Base-by-base conservation (phyloP, 495 filamentous ascomycete genomes). In the Evernia prunastri region DNA sequence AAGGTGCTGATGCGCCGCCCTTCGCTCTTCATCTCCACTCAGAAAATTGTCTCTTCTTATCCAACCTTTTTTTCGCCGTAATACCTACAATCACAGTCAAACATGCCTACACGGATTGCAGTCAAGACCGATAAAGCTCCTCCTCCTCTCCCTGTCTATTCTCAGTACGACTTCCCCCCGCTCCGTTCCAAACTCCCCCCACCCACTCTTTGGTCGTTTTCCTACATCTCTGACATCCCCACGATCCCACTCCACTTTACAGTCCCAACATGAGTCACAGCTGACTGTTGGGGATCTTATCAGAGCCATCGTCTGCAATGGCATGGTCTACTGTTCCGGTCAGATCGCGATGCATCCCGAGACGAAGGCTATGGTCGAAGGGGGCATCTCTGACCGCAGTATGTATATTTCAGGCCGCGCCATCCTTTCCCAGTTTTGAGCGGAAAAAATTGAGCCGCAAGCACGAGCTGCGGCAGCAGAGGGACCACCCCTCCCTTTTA, bases 301-400 rank as follows among this genome's bases (percentile, higher is more conserved):
- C n/a, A n/a, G n/a, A 64, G 78, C 72, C 42, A 73, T 79, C 49
- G 63, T 79, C 2, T 75, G 76, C 68, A 73, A 77, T 36, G 72
- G 77, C 29, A 70, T 78, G 56, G 69, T 80, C 67, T 78, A 64
- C 56, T 80, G 78, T 66, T 79, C 77, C 10, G 78, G 78, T 13
- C 75, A 78, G 56, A 64, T 86, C 37, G 84, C 80, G 57, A 70
- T 80, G 49, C 76, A 82, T 63, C 79, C 82, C 15, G 66, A 69
- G 25, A 84, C 82, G 0, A 75, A 74, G 33, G 71, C 79, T 40
- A 58, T 84, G 27, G 75, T 82, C 8, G 76, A 82, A 43, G 84
- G 83, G 0, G 74, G 75, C 3, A 77, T 86, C n/a, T 76, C 78
- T 60, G 80, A 83, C 53, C 73, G 84, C n/a, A n/a, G n/a, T n/a